Conservation (phyloP, 2,329 filamentous ascomycete genomes). For the Beauveria sp. region DNA sequence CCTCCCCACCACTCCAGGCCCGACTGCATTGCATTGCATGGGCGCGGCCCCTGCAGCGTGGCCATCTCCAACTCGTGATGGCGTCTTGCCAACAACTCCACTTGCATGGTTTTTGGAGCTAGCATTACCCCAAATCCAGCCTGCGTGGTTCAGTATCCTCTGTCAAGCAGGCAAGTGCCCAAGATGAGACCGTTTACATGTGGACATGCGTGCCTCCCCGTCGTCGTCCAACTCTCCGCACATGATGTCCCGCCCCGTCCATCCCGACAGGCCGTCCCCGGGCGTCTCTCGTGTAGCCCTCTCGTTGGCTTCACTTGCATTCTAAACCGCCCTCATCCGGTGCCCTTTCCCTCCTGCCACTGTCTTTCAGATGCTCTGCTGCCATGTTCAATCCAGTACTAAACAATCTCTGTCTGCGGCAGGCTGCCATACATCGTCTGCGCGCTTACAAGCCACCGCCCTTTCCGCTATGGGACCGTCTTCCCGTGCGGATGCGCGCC, state of each 20-base stretch:
- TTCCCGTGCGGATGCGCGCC: slow-evolving; percentile 62
- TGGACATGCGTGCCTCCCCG: neutral
- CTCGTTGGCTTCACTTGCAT: neutral
- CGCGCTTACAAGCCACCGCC: slow-evolving; percentile 53
- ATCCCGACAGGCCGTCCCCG: neutral
- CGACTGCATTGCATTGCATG: neutral
- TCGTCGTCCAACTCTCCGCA: neutral
- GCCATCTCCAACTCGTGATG: slow-evolving; percentile 4
- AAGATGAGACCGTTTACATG: neutral
- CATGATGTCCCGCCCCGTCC: neutral
- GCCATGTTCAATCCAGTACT: slow-evolving; percentile 8
- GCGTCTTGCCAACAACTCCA: neutral
- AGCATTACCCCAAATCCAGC: neutral
- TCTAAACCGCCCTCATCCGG: neutral
- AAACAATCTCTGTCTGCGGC: slow-evolving; percentile 15
- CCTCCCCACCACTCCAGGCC: neutral
- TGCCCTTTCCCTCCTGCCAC: neutral
- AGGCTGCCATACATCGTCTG: slow-evolving; percentile 54
- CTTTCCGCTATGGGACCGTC: slow-evolving; percentile 53
- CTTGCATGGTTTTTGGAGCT: neutral
- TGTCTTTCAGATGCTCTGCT: neutral
- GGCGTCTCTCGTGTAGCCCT: neutral
- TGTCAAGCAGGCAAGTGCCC: neutral
- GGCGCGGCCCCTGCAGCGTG: neutral
- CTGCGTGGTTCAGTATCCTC: neutral